Base-by-base conservation (phyloP, 352 stramenopile genomes). In the Aphanomyces stellatus region DNA sequence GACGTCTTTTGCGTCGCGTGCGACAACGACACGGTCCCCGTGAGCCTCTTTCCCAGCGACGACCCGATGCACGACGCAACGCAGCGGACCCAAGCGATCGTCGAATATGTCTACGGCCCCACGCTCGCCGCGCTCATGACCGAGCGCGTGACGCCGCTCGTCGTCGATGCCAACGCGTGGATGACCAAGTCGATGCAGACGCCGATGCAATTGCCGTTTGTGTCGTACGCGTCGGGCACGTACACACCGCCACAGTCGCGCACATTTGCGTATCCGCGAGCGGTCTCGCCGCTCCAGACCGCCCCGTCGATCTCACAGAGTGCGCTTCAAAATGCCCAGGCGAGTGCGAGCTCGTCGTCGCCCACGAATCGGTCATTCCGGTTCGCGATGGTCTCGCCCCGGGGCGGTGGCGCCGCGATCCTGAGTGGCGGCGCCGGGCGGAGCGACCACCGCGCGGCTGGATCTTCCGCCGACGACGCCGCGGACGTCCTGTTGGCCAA, bases 401-500 rank as follows among this genome's bases (percentile, higher is more conserved):
- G 30, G 8, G 46, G 24, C 37, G 17, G 2, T 31, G 17, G 41
- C 19, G 24, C 22, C 10, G 19, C 30, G 8, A 19, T 15, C 8
- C 51, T 7, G 34, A n/a, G 5, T 15, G 28, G 19, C 5, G 43
- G 8, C 4, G n/a, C n/a, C n/a, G n/a, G n/a, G n/a, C n/a, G n/a
- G n/a, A n/a, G n/a, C n/a, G n/a, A n/a, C n/a, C n/a, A n/a, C n/a
- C n/a, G n/a, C n/a, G n/a, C n/a, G n/a, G n/a, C n/a, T n/a, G n/a
- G n/a, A n/a, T n/a, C n/a, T n/a, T 22, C 4, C 17, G 25, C 56
- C 30, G 22, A 13, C 27, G 51, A 64, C 2, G 37, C 28, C 41
- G 51, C n/a, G 37, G 49, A 60, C 10, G 46, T 67, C 10, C 60
- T 67, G 5, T 24, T 67, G n/a, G 60, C 60, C 19, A 33, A 67